Base-by-base conservation (phyloP, 768 basidiomycete species). In the Termitomyces bulborhizus region DNA sequence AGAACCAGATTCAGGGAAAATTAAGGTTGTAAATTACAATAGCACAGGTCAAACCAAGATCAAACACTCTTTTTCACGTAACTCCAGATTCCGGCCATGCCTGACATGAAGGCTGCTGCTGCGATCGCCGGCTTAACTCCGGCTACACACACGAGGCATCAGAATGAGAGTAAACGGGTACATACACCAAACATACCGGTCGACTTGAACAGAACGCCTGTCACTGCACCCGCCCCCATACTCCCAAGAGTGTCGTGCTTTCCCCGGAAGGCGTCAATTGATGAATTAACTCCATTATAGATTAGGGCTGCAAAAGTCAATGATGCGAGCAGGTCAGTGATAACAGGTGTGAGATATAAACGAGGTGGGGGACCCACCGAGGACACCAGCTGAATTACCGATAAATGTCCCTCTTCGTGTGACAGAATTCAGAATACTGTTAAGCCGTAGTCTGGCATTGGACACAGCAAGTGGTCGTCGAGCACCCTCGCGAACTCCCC, bases 381-480 rank as follows among this genome's bases (percentile, higher is more conserved):
- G 78, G 59, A 98, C 91, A 69, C 97, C 97, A 69, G 95, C 91
- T 66, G 93, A 97, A 78, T 98, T 99, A 66, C 94, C 97, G 73
- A 97, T 87, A 74, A 96, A 97, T 45, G 93, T 96, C 32, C 97
- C 97, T 74, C 97, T 83, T 74, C 96, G 79, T 58, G 97, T 98
- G 69, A 96, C 85, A 68, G 93, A 90, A 79, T 98, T 99, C 62
- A 99, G 81, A 58, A 99, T 75, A 69, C 93, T 95, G 74, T 98
- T 99, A 76, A 98, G 87, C 78, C 97, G 86, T 70, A 99, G 75
- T 65, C 93, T 81, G 56, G 84, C 69, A 71, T 90, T 93, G 56
- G 87, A 86, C 59, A 91, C 86, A 68, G 90, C 91, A 71, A 93
- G 80, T 60, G 88, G 92, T 73, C 92, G 80, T 68, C 80, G 78